These are phyloP conservation scores for Pythium monospermum DNA, from an alignment of 352 stramenopile genomes.

Conservation along the genomic window DNA sequence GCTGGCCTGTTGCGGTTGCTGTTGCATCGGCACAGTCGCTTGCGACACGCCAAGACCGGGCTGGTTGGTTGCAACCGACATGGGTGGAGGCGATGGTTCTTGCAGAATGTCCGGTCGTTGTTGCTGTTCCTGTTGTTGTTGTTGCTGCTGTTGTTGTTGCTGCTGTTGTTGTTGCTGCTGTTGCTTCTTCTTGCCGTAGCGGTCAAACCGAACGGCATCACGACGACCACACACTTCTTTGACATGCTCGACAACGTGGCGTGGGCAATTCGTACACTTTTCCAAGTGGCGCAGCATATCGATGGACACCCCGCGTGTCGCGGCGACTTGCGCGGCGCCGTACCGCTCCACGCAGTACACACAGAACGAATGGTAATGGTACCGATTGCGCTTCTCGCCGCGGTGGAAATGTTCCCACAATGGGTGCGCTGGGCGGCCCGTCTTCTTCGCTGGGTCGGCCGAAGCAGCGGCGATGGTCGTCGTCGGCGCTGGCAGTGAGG, in stretches of 20 bases:
- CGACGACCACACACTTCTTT: slow-evolving; percentile 49
- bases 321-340: slow-evolving; percentile 42
- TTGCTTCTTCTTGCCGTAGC: slow-evolving; percentile 29
- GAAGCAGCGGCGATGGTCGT: not conserved
- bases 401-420: slow-evolving; percentile 81
- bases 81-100: too few species aligned
- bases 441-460: slow-evolving; percentile 38
- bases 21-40: not conserved
- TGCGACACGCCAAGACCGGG: too few species aligned
- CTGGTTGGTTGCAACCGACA: too few species aligned
- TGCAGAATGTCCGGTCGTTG: too few species aligned
- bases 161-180: slow-evolving; percentile 14
- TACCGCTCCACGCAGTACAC: slow-evolving; percentile 68
- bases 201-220: slow-evolving; percentile 36
- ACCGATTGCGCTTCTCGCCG: slow-evolving; percentile 80
- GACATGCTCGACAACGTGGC: slow-evolving; percentile 54
- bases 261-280: slow-evolving; percentile 63
- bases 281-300: slow-evolving; percentile 83
- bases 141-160: slow-evolving; percentile 1
- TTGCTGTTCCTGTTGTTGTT: too few species aligned
- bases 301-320: slow-evolving; percentile 69
- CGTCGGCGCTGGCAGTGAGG: not conserved
- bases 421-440: slow-evolving; percentile 63
- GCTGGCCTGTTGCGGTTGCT: too few species aligned
- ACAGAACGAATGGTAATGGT: slow-evolving; percentile 84